These are phyloP conservation scores for Tubosaeta brunneosetosa DNA, from an alignment of 768 basidiomycete genomes.

Conservation along the genomic window DNA sequence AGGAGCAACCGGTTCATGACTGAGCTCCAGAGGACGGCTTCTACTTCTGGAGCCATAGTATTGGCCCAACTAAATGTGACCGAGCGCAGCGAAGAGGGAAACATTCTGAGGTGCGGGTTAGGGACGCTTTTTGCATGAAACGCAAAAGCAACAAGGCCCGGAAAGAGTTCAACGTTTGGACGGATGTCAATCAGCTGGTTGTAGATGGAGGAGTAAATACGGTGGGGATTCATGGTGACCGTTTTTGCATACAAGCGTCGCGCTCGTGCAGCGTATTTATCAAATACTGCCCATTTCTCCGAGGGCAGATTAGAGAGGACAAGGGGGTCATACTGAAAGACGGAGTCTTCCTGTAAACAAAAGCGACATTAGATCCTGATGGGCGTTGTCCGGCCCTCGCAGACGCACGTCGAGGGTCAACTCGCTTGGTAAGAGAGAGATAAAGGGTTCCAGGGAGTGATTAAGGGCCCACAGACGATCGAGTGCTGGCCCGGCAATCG, in stretches of 20 bases:
- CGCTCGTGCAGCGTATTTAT: constrained; percentile 20
- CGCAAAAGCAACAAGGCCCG: constrained; percentile 14
- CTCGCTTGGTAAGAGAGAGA: constrained; percentile 18
- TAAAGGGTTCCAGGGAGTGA: constrained; percentile 22
- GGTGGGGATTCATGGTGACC: constrained; percentile 23
- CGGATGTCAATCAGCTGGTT: constrained; percentile 19
- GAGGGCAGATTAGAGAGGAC: constrained; percentile 4
- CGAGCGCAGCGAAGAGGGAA: constrained; percentile 21
- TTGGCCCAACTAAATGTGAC: constrained; percentile 21
- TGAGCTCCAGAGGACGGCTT: constrained; percentile 18
- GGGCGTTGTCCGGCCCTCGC: neutral
- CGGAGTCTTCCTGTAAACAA: constrained; percentile 15
- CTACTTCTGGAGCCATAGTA: constrained; percentile 7
- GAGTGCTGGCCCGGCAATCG: constrained; percentile 15
- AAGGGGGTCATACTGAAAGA: constrained; percentile 10
- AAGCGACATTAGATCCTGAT: constrained; percentile 5
- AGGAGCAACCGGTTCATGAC: constrained; percentile 15
- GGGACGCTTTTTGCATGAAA: constrained; percentile 16
- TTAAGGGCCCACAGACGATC: constrained; percentile 24
- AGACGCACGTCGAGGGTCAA: constrained; percentile 19
- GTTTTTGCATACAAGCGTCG: constrained; percentile 24
- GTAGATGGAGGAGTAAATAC: constrained; percentile 25
- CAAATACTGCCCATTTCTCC: constrained; percentile 18
- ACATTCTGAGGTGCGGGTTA: constrained; percentile 12
- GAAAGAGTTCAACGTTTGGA: constrained; percentile 23